These are phyloP conservation scores for Arthrinium puccinioides DNA, from an alignment of 2,329 filamentous ascomycete genomes.

Conservation along the genomic window DNA sequence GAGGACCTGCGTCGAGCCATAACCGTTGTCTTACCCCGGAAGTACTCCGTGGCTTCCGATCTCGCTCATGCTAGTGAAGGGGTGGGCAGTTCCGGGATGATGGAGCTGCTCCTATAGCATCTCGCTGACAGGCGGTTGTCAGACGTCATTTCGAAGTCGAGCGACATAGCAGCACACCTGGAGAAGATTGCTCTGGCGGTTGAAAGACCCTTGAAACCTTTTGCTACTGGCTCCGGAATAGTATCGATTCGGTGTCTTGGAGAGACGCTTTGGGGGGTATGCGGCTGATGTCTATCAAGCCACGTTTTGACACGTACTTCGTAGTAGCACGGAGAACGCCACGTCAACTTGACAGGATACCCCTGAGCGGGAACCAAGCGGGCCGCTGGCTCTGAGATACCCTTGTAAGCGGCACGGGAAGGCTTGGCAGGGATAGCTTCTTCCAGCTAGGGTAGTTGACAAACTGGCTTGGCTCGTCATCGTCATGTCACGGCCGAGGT, in stretches of 20 bases:
- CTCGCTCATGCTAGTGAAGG: neutral
- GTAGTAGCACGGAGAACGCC: too few species aligned
- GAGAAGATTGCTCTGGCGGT: neutral
- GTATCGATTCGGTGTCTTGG: conserved; percentile 1
- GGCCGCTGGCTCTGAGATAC: too few species aligned
- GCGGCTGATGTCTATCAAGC: conserved; percentile 1
- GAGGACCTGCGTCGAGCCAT: neutral
- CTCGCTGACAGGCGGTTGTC: neutral
- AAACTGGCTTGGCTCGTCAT: too few species aligned
- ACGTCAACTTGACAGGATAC: too few species aligned
- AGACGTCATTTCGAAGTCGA: neutral
- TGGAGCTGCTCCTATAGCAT: conserved; percentile 1
- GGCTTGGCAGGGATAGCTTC: too few species aligned
- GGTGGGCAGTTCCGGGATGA: neutral
- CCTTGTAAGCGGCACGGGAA: too few species aligned
- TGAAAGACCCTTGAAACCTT: neutral
- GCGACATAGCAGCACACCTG: neutral
- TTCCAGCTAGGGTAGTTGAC: too few species aligned
- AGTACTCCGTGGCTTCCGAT: neutral
- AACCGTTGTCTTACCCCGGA: neutral
- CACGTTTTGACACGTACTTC: neutral
- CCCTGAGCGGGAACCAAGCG: too few species aligned
- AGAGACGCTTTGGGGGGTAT: conserved; percentile 1
- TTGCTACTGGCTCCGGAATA: conserved; percentile 1
- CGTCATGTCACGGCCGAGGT: too few species aligned